Conservation (phyloP, 768 basidiomycete genomes). For the Macrolepiota albuminosa region DNA sequence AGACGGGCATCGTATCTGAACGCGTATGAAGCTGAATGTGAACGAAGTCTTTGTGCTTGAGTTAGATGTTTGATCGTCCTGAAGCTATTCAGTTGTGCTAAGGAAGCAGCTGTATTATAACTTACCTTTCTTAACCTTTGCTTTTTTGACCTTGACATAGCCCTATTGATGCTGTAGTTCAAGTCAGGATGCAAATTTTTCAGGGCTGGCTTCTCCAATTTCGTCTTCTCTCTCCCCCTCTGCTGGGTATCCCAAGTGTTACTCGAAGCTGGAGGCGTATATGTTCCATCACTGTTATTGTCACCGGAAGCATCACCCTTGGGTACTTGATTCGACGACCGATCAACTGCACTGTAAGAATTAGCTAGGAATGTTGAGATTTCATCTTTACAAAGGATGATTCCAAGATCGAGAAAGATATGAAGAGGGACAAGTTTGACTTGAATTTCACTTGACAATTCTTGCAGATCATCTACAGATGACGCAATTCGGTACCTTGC, state of each 20-base stretch:
- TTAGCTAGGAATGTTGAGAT: slow-evolving; percentile 48
- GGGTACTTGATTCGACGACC: not conserved
- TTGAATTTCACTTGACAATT: slow-evolving; percentile 24
- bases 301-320: slow-evolving; percentile 17
- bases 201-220: slow-evolving; percentile 47
- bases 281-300: slow-evolving; percentile 26
- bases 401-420: slow-evolving; percentile 66
- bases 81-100: not conserved
- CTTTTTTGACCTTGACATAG: not conserved
- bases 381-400: slow-evolving; percentile 32
- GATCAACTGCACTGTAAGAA: slow-evolving; percentile 9
- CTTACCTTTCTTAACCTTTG: not conserved
- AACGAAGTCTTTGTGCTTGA: slow-evolving; percentile 26
- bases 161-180: slow-evolving; percentile 31
- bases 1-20: slow-evolving; percentile 66
- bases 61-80: slow-evolving; percentile 2
- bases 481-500: not conserved
- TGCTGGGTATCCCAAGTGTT: slow-evolving; percentile 15
- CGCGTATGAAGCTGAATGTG: slow-evolving; percentile 51
- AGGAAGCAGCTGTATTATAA: not conserved
- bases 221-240: slow-evolving; percentile 32
- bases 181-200: slow-evolving; percentile 55
- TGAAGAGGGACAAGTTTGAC: slow-evolving; percentile 62
- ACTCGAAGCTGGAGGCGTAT: slow-evolving; percentile 36
- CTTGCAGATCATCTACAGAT: not conserved